Conservation (phyloP, 2,329 filamentous ascomycete genomes). For the Alternaria sp. region DNA sequence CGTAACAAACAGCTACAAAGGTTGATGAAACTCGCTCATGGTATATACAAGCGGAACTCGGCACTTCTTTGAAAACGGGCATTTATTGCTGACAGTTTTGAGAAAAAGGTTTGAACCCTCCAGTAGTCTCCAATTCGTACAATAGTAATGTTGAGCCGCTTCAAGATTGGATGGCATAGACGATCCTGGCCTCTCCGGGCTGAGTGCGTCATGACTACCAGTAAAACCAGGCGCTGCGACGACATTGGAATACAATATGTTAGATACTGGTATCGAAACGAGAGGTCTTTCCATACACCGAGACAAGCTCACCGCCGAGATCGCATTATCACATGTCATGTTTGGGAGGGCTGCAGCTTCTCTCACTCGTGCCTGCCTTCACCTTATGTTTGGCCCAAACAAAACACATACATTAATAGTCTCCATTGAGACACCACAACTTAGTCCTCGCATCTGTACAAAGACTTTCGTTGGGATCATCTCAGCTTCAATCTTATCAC, state of each 20-base stretch:
- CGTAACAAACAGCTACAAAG: neutral
- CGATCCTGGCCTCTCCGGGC: neutral
- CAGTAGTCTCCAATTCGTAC: neutral
- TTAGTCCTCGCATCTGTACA: neutral
- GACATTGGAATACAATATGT: neutral
- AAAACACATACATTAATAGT: neutral
- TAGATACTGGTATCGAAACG: neutral
- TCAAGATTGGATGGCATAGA: neutral
- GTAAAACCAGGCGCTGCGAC: neutral
- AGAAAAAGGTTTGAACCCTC: too few species aligned
- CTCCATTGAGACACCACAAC: neutral
- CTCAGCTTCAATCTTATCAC: neutral
- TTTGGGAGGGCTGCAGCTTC: neutral
- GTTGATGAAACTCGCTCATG: neutral
- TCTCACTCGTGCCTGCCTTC: constrained; percentile 12
- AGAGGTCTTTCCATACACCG: neutral
- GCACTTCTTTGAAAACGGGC: neutral
- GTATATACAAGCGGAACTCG: neutral
- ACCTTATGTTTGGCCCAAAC: constrained; percentile 10
- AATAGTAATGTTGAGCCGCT: neutral
- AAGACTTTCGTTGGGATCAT: neutral
- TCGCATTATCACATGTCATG: neutral
- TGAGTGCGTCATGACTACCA: neutral
- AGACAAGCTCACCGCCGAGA: neutral
- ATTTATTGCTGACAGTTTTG: neutral